Evolutionary conservation across 441 rosid species (phyloP), one percentile per base, ranked within the genome.

Genomic region (Corymbia citriodora): DNA sequence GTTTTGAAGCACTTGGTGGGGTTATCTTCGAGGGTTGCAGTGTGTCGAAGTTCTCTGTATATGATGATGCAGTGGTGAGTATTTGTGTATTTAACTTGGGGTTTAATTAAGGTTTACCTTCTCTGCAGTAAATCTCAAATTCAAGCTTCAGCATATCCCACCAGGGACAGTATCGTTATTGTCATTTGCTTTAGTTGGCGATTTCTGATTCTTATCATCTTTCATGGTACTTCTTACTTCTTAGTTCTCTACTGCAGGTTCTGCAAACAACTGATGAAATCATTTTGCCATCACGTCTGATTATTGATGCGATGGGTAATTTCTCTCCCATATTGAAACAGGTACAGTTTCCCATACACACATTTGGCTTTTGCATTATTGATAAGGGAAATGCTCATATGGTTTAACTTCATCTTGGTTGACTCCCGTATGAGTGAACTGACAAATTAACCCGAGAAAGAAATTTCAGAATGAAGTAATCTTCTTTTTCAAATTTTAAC

Each of bases 281-380:
- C 55, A 90, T 91, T 55, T 87, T 97, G 88, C 95, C 97, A 61
- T 95, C 99, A 48, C 96, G 94, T 88, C 97, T 98, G 81, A 65
- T 97, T 63, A 92, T 96, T 53, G 99, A 98, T 94, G 99, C 99
- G 89, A 98, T 97, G 97, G 99, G 99, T 81, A 98, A 96, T 92
- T 97, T 98, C 92, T 98, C 99, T 87, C 99, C 98, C 59, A 94
- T 98, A 54, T 95, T 97, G 88, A 98, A 93, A 94, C 99, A 98
- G 99, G 99, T 96, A 79, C 79, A 88, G 21, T 90, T 89, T 87
- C 88, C 90, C 55, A n/a, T 23, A 23, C 86, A 81, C 31, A 25
- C 54, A 81, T 81, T 48, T 81, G 16, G 17, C 9, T 81, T 81
- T 45, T 81, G 13, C 86, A 81, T 48, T 31, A 45, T 48, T 25